Evolutionary conservation across 345 rosid species (phyloP), one percentile per base, ranked within the genome.

Genomic region (Citrus australasica): DNA sequence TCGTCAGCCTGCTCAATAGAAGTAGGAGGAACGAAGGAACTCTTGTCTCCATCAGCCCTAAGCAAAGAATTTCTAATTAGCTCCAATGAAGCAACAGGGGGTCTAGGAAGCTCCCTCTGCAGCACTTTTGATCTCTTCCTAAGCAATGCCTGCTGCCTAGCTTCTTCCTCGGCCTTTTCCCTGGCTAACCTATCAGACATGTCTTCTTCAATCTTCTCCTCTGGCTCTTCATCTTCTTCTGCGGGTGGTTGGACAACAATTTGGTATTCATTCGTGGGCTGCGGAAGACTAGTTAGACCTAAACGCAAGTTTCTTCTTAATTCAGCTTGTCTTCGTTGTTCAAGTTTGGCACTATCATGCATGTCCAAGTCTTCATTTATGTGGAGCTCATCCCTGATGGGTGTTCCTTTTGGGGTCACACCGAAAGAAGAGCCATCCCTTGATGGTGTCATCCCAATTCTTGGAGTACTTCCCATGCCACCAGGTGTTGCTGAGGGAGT

Each of bases 81-180:
- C 68, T 93, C 98, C 90, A 93, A 79, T 27, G 99, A 94, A 79
- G 96, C 91, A 79, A 89, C 85, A 67, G 98, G 98, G 63, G 96
- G 99, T 80, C 99, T 88, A 42, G 99, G 99, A 68, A 97, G 93
- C 85, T 87, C 97, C 85, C 98, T 93, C 88, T 97, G 99, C 83
- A 97, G 85, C 38, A 97, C 99, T 90, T 93, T 94, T 59, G 98
- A 97, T 83, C 98, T 91, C 89, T 97, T 97, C 91, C 88, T 88
- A 79, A 94, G 98, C 71, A 94, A 80, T 64, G 96, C 98, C 76
- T 86, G 92, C 74, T 73, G 93, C 48, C 93, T 87, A 11, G 94
- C 98, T 87, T 97, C 99, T 83, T 97, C 98, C 85, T 88, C 98
- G 48, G 98, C 97, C 85, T 82, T 94, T 83, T 90, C 94, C 84